These are phyloP conservation scores for Vigna trinervia DNA, from an alignment of 306 rosid genomes.

Conservation along the genomic window DNA sequence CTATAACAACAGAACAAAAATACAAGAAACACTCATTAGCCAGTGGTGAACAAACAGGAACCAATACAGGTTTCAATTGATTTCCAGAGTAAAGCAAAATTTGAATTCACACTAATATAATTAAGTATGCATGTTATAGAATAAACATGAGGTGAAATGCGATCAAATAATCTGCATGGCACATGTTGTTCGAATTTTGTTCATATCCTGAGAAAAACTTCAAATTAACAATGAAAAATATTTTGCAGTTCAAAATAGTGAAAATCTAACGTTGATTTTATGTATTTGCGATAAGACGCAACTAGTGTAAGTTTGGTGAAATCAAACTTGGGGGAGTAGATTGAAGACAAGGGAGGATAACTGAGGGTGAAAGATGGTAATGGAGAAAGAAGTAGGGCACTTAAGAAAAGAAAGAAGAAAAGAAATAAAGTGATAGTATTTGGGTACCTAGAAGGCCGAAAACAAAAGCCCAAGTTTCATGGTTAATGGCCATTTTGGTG, in stretches of 20 bases:
- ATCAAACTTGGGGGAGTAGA: too few species aligned
- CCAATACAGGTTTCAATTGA: not conserved
- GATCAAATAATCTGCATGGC: slow-evolving; percentile 36
- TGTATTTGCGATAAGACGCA: not conserved
- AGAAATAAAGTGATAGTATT: not conserved
- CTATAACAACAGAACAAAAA: slow-evolving; percentile 49
- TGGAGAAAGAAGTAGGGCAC: too few species aligned
- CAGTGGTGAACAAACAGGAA: not conserved
- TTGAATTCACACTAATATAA: too few species aligned
- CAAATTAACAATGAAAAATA: too few species aligned
- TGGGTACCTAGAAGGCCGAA: slow-evolving; percentile 82
- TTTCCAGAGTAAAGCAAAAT: too few species aligned
- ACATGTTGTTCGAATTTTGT: not conserved
- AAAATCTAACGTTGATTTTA: not conserved
- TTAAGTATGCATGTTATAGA: not conserved
- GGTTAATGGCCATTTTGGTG: slow-evolving; percentile 54
- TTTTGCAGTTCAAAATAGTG: too few species aligned
- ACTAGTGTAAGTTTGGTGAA: too few species aligned
- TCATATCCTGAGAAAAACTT: not conserved
- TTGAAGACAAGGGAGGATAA: not conserved
- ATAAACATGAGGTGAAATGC: not conserved
- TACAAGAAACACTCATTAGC: slow-evolving; percentile 32
- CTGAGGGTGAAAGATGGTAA: too few species aligned
- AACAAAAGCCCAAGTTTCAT: slow-evolving; percentile 52
- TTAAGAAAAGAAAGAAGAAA: not conserved